phyloP scores from a whole-genome alignment of 2,329 filamentous ascomycete species.

The Periconia macrospinosa region DNA sequence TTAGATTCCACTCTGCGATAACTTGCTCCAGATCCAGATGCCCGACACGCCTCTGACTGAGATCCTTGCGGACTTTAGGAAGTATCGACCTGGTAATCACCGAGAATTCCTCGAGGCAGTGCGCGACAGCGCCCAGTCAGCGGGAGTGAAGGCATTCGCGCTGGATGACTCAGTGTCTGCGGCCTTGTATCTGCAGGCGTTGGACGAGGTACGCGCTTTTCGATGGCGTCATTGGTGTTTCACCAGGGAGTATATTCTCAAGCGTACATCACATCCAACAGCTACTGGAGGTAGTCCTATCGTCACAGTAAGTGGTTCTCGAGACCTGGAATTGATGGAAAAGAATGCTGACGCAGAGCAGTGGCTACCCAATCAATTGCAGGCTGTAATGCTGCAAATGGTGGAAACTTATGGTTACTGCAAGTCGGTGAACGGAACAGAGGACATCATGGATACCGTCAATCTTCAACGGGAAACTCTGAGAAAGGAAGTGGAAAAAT shows the following conservation, averaged over 20 bases:
- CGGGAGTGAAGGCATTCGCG: constrained; percentile 63
- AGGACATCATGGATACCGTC: constrained; percentile 69
- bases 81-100: constrained; percentile 87
- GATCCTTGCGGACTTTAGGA: constrained; percentile 84
- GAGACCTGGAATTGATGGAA: neutral
- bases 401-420: constrained; percentile 56
- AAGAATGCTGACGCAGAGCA: constrained; percentile 11
- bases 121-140: constrained; percentile 51
- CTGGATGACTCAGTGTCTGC: constrained; percentile 63
- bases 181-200: constrained; percentile 50
- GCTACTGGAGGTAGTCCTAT: constrained; percentile 82
- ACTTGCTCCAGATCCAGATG: constrained; percentile 83
- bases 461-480: constrained; percentile 66
- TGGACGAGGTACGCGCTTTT: constrained; percentile 80
- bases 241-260: constrained; percentile 80
- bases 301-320: constrained; percentile 58
- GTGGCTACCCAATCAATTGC: constrained; percentile 81
- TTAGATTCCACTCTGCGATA: constrained; percentile 81
- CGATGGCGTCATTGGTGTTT: constrained; percentile 86
- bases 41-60: constrained; percentile 84
- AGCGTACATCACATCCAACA: constrained; percentile 73
- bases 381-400: constrained; percentile 75
- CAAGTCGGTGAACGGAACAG: constrained; percentile 50
- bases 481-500: constrained; percentile 74
- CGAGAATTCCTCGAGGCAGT: constrained; percentile 81